These are phyloP conservation scores for Acanthochlamys bracteata DNA, from an alignment of 106 monocot genomes.

Conservation along the genomic window DNA sequence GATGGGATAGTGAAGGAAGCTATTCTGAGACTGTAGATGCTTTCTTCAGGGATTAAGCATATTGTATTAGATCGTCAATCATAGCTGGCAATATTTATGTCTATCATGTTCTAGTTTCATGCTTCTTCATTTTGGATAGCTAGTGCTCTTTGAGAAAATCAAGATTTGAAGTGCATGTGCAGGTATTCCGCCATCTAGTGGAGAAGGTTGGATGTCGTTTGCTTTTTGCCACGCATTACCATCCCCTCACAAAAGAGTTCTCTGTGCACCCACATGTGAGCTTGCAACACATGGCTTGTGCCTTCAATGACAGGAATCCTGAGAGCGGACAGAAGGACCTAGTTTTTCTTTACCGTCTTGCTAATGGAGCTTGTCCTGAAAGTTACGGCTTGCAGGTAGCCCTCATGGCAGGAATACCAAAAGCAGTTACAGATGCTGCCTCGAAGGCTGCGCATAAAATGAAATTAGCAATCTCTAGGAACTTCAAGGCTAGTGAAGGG, in stretches of 20 bases:
- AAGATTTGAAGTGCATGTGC: background rate
- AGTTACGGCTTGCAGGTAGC: conserved; percentile 94
- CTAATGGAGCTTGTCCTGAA: conserved; percentile 68
- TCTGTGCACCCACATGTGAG: conserved; percentile 67
- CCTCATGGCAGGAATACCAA: conserved; percentile 68
- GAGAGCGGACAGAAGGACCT: conserved; percentile 30
- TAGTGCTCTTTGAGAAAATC: no score
- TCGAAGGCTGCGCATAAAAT: conserved; percentile 45
- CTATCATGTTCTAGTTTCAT: background rate
- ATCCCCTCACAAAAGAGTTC: conserved; percentile 92
- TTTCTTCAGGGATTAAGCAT: background rate
- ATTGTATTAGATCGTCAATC: background rate
- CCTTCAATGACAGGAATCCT: conserved; percentile 20
- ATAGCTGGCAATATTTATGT: background rate
- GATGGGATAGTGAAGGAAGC: no score
- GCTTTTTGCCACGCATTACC: conserved; percentile 92
- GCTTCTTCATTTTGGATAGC: background rate
- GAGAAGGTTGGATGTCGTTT: conserved; percentile 71
- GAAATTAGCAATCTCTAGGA: conserved; percentile 34
- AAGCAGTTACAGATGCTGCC: conserved; percentile 48
- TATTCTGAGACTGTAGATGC: background rate
- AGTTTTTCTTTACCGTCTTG: conserved; percentile 75
- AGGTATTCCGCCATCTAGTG: conserved; percentile 90
- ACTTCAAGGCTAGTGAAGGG: conserved; percentile 64
- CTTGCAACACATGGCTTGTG: conserved; percentile 89